Conservation (phyloP, 805 yeast species). For the Blastobotrys americana region DNA sequence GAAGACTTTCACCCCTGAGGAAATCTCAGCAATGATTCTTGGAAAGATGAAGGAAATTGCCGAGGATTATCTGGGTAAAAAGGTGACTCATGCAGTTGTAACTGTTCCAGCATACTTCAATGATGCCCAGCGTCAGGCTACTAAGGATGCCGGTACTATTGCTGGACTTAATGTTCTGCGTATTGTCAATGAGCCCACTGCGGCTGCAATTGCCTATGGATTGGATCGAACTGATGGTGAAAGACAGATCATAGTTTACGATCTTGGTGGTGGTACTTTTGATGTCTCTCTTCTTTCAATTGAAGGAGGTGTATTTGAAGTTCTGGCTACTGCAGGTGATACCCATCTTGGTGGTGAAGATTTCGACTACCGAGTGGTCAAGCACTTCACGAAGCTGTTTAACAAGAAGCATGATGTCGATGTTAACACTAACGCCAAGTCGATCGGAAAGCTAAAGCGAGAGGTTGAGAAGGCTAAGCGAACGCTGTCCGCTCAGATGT, state of each 20-base stretch:
- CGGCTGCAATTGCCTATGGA: constrained; percentile 97
- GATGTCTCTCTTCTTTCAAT: constrained; percentile 84
- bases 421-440: constrained; percentile 70
- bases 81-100: constrained; percentile 83
- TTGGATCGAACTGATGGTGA: constrained; percentile 72
- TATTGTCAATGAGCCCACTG: constrained; percentile 91
- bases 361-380: constrained; percentile 82
- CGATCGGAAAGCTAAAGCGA: constrained; percentile 88
- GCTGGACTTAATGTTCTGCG: constrained; percentile 85
- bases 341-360: constrained; percentile 98
- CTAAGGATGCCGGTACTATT: constrained; percentile 88
- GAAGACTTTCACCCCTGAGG: constrained; percentile 83
- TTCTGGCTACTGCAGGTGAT: constrained; percentile 91
- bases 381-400: constrained; percentile 74
- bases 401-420: constrained; percentile 91
- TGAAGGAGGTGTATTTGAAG: constrained; percentile 90
- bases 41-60: constrained; percentile 90
- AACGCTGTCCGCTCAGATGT: constrained; percentile 89
- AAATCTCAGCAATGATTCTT: constrained; percentile 85
- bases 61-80: constrained; percentile 78
- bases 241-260: constrained; percentile 85
- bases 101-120: constrained; percentile 92
- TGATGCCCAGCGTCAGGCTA: constrained; percentile 92
- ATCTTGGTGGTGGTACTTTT: constrained; percentile 96
- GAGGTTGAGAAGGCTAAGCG: constrained; percentile 99